phyloP scores from a whole-genome alignment of 2,329 filamentous ascomycete genomes.

The Cladorrhinum sp. region DNA sequence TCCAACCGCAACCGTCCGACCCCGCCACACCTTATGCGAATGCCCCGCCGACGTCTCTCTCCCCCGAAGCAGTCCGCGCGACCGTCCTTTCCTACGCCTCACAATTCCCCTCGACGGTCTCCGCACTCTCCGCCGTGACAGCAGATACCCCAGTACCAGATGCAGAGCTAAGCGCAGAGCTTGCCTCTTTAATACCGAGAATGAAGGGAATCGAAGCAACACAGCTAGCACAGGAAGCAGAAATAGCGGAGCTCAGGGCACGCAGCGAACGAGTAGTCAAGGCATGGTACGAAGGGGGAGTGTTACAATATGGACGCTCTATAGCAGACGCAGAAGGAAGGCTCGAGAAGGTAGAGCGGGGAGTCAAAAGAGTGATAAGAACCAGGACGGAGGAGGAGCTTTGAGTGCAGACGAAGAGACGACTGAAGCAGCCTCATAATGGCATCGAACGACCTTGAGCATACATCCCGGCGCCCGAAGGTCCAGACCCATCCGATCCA shows the following conservation, averaged over 20 bases:
- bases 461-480: too few relatives aligned
- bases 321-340: conserved; percentile 71
- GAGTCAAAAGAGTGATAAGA: conserved; percentile 60
- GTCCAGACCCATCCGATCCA: not conserved
- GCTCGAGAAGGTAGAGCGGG: conserved; percentile 62
- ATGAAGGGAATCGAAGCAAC: conserved; percentile 60
- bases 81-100: conserved; percentile 56
- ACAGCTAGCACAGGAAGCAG: conserved; percentile 59
- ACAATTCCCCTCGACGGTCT: conserved; percentile 54
- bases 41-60: conserved; percentile 50
- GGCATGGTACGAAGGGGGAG: conserved; percentile 69
- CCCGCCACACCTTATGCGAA: conserved; percentile 37
- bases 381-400: conserved; percentile 47
- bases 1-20: conserved; percentile 45
- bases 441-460: not conserved
- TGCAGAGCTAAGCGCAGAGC: conserved; percentile 49
- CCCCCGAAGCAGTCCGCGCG: conserved; percentile 49
- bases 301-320: conserved; percentile 64
- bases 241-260: conserved; percentile 61
- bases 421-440: not conserved
- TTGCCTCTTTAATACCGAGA: conserved; percentile 58
- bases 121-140: conserved; percentile 52
- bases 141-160: conserved; percentile 57
- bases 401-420: conserved; percentile 37
- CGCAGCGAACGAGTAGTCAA: conserved; percentile 62